Evolutionary conservation across 75 land plant genomes (phyloP).

Genomic region (Ceratopteris richardii): DNA sequence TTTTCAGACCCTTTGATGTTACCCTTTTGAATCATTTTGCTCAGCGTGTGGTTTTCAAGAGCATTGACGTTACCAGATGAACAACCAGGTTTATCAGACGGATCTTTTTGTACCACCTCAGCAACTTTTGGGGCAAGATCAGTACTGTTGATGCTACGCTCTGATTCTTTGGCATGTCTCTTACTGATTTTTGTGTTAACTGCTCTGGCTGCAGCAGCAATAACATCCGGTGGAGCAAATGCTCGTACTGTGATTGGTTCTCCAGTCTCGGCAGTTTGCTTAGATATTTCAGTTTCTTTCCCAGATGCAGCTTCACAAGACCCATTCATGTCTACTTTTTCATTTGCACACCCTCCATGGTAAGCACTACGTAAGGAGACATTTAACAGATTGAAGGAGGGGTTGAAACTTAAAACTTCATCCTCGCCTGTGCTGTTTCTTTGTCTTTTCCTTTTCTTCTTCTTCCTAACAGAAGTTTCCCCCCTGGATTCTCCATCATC

Average conservation of each 20-base stretch:
- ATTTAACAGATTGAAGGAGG: slow-evolving; percentile 13
- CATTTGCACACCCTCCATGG: slow-evolving; percentile 6
- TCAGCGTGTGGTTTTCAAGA: too few relatives aligned
- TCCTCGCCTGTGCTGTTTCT: slow-evolving; percentile 5
- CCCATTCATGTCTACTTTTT: not conserved
- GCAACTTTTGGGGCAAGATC: too few relatives aligned
- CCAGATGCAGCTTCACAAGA: not conserved
- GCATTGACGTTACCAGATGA: too few relatives aligned
- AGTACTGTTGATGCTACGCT: too few relatives aligned
- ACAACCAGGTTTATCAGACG: too few relatives aligned
- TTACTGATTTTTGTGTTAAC: slow-evolving; percentile 3
- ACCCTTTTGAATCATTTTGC: too few relatives aligned
- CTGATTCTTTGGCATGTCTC: not conserved
- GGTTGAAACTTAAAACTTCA: slow-evolving; percentile 5
- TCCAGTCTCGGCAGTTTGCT: not conserved
- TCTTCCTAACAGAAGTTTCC: slow-evolving; percentile 2
- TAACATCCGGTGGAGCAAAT: slow-evolving; percentile 24
- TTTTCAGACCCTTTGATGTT: too few relatives aligned
- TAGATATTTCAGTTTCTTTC: not conserved
- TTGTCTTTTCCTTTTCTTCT: not conserved
- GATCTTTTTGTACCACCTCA: too few relatives aligned
- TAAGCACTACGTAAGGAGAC: slow-evolving; percentile 13
- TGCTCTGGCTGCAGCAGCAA: slow-evolving; percentile 11
- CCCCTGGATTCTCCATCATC: slow-evolving; percentile 6
- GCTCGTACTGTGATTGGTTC: slow-evolving; percentile 3